phyloP scores from a whole-genome alignment of 352 stramenopile genomes.

The Phytophthora tentaculata region DNA sequence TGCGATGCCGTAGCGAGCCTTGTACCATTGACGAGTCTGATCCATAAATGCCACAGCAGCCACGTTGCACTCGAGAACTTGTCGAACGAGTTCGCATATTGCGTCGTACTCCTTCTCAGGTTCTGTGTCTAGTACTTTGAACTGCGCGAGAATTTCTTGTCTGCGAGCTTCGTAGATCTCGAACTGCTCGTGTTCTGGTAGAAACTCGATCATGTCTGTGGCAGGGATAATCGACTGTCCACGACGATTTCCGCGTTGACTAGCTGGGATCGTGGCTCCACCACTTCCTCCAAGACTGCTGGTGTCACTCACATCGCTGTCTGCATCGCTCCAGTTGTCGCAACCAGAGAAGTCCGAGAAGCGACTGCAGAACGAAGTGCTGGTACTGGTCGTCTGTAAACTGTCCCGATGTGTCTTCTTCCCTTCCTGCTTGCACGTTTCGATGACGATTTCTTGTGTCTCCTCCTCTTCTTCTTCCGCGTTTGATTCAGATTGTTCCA shows the following conservation, averaged over 20 bases:
- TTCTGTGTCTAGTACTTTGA: slow-evolving; percentile 50
- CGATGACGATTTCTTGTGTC: slow-evolving; percentile 19
- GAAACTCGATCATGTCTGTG: slow-evolving; percentile 51
- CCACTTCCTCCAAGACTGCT: slow-evolving; percentile 36
- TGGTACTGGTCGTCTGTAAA: slow-evolving; percentile 39
- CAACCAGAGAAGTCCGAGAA: slow-evolving; percentile 51
- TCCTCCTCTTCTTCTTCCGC: slow-evolving; percentile 18
- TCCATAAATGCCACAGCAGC: slow-evolving; percentile 77
- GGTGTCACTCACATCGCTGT: slow-evolving; percentile 42
- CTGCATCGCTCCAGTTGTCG: slow-evolving; percentile 43
- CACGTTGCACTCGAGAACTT: slow-evolving; percentile 63
- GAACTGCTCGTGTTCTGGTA: slow-evolving; percentile 48
- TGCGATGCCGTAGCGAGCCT: slow-evolving; percentile 71
- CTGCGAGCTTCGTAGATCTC: slow-evolving; percentile 57
- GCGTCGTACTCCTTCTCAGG: slow-evolving; percentile 73
- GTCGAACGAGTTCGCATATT: slow-evolving; percentile 71
- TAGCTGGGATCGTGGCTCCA: slow-evolving; percentile 8
- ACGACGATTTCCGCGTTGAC: slow-evolving; percentile 25
- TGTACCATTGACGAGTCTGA: slow-evolving; percentile 70
- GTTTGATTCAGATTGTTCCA: slow-evolving; percentile 10
- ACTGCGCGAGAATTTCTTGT: slow-evolving; percentile 49
- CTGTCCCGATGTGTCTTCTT: slow-evolving; percentile 44
- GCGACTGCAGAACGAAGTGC: slow-evolving; percentile 43
- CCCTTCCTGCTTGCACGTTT: slow-evolving; percentile 11
- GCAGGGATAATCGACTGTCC: slow-evolving; percentile 10